Conservation (phyloP, 2,329 filamentous ascomycete genomes). For the Acrodontium crateriforme region DNA sequence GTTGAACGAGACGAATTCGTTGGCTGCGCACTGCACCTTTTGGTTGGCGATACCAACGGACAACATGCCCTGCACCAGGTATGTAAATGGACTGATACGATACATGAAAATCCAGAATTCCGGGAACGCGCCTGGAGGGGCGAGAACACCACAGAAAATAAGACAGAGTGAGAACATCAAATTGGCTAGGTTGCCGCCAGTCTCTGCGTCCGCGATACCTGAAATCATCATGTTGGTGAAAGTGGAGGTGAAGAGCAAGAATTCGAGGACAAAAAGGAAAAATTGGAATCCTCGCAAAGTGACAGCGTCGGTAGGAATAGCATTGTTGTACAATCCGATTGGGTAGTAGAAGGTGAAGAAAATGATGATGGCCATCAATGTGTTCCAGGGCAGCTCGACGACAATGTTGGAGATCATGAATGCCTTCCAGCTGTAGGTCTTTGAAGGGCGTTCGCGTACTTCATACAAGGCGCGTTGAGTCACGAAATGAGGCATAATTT, state of each 20-base stretch:
- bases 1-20: slow-evolving; percentile 56
- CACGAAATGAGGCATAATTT: slow-evolving; percentile 78
- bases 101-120: slow-evolving; percentile 79
- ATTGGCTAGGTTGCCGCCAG: slow-evolving; percentile 62
- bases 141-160: slow-evolving; percentile 59
- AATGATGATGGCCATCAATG: slow-evolving; percentile 60
- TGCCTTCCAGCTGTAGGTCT: slow-evolving; percentile 72
- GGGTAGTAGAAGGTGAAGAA: slow-evolving; percentile 80
- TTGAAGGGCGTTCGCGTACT: slow-evolving; percentile 69
- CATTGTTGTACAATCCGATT: slow-evolving; percentile 61
- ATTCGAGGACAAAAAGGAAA: slow-evolving; percentile 62
- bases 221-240: slow-evolving; percentile 70
- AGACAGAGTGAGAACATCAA: slow-evolving; percentile 59
- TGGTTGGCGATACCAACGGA: slow-evolving; percentile 56
- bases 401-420: slow-evolving; percentile 75
- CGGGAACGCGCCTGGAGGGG: slow-evolving; percentile 47
- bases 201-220: slow-evolving; percentile 60
- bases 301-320: slow-evolving; percentile 45
- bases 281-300: slow-evolving; percentile 61
- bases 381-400: slow-evolving; percentile 77
- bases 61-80: slow-evolving; percentile 61
- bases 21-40: slow-evolving; percentile 48
- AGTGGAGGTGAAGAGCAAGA: slow-evolving; percentile 57
- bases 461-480: slow-evolving; percentile 72
- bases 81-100: slow-evolving; percentile 64